Evolutionary conservation across 768 basidiomycete species (phyloP).

Genomic region (Leccinum variicolor): DNA sequence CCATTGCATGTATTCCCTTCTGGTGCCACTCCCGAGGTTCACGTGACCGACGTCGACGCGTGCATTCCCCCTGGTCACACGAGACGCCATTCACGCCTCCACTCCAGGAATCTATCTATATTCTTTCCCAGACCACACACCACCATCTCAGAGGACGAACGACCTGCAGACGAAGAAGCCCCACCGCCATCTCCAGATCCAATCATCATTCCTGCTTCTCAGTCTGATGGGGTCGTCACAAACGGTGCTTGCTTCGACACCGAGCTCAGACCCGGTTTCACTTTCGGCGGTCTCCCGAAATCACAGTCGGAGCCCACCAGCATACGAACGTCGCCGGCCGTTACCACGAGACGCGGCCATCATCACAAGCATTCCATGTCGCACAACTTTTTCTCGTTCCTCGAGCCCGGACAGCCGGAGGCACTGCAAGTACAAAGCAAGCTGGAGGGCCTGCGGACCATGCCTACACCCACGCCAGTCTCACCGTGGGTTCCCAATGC

Average conservation of each 20-base stretch:
- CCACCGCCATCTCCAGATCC: slow-evolving; percentile 46
- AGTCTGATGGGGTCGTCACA: slow-evolving; percentile 25
- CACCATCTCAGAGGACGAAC: slow-evolving; percentile 67
- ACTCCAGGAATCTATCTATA: slow-evolving; percentile 88
- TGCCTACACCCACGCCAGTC: slow-evolving; percentile 56
- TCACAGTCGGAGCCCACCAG: slow-evolving; percentile 19
- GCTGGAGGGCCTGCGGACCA: slow-evolving; percentile 45
- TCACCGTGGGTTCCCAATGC: slow-evolving; percentile 70
- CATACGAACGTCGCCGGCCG: slow-evolving; percentile 16
- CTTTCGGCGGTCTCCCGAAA: slow-evolving; percentile 53
- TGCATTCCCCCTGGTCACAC: slow-evolving; percentile 25
- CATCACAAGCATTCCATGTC: slow-evolving; percentile 94
- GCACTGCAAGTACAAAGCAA: slow-evolving; percentile 10
- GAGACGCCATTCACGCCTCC: slow-evolving; percentile 66
- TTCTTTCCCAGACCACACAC: slow-evolving; percentile 78
- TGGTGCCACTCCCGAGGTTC: slow-evolving; percentile 16
- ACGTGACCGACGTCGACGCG: slow-evolving; percentile 12
- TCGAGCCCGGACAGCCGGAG: slow-evolving; percentile 60
- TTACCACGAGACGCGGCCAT: slow-evolving; percentile 54
- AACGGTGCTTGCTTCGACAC: slow-evolving; percentile 29
- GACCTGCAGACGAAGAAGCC: slow-evolving; percentile 43
- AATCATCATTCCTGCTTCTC: slow-evolving; percentile 40
- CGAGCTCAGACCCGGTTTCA: slow-evolving; percentile 55
- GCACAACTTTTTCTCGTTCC: slow-evolving; percentile 94
- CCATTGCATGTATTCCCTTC: slow-evolving; percentile 26